Base-by-base conservation (phyloP, 2,329 filamentous ascomycete genomes). In the Neofusicoccum ribis region DNA sequence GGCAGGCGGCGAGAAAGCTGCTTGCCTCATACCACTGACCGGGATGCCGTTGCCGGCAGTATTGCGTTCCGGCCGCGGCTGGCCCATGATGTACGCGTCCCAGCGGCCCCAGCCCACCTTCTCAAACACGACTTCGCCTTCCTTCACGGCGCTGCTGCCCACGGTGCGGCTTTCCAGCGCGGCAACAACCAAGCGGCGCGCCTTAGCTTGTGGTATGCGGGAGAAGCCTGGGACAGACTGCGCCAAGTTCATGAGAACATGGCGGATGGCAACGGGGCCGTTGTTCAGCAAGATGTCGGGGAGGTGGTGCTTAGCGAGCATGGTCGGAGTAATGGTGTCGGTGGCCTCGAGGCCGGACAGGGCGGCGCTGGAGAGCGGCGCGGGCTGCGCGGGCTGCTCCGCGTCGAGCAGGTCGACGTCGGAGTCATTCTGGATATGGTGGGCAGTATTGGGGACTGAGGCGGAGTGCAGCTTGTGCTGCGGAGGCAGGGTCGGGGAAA, bases 21-120 rank as follows among this genome's bases (percentile, higher is more conserved):
- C 50, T 20, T 36, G 65, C 49, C 44, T 41, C 41, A 52, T 20
- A 27, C 54, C 31, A 31, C 31, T 14, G 78, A 77, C 64, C 54
- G 63, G 63, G n/a, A 65, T 60, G 9, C 63, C 63, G n/a, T 34
- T 36, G 1, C 46, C 46, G 11, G 44, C 23, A n/a, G 31, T 31
- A 15, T 56, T 58, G 31, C 66, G 41, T 17, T 81, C 76, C 68
- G 83, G 81, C 67, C 81, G 72, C 49, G 85, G 81, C 67, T 91
- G 86, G 63, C 89, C 91, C 71, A 88, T 88, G 75, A 87, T 85
- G 74, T 88, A 88, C 67, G 93, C 95, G 78, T 96, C 91, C 94
- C 94, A 99, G 70, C 93, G 88, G 66, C 95, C 95, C 94, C 94
- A 98, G 74, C 94, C 94, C 66, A 97, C 92, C 83, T 98, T 98